Evolutionary conservation across 2,329 filamentous ascomycete genomes (phyloP), one percentile per base, ranked within the genome.

Genomic region (Ophiocordyceps sinensis): DNA sequence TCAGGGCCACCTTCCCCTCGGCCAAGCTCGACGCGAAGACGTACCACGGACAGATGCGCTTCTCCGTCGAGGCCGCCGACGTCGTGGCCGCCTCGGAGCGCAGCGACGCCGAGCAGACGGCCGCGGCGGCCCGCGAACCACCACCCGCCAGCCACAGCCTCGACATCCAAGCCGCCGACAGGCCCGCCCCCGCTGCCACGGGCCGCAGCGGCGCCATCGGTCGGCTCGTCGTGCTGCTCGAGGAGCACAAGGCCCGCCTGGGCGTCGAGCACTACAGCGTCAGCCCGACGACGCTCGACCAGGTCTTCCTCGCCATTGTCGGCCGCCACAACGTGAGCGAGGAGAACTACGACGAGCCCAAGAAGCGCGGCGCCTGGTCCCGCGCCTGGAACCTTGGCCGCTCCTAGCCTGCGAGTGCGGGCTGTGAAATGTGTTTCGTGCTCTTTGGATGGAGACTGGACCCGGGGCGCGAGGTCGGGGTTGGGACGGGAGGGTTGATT

Each of bases 291-390:
- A 93, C 85, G 14, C 64, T 95, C 35, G 88, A 95, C 55, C 85
- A 94, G 60, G 87, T 95, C 0, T 95, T 95, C 60, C 61, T 95
- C 57, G 73, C 73, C 23, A 91, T 95, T 54, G 86, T 94, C 0
- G 79, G 80, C 1, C 74, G 78, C 58, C 82, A 93, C 57, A 78
- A 87, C 56, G 73, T 89, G 7, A 68, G 79, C 48, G 85, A 93
- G 57, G 87, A 89, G 62, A 71, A 73, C 19, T 73, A 71, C 39
- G 64, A 64, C 13, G 54, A 55, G 13, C 50, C 59, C 44, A 46
- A 57, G 40, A 49, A 52, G 23, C 44, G 38, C 7, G 36, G 38
- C 32, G 1, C 15, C 5, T 35, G 32, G 32, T 35, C 32, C 21
- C 40, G 35, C 34, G 13, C 41, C 10, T 36, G 45, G 28, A 39